Base-by-base conservation (phyloP, 208 protist species). In the Acanthamoeba divionensis region DNA sequence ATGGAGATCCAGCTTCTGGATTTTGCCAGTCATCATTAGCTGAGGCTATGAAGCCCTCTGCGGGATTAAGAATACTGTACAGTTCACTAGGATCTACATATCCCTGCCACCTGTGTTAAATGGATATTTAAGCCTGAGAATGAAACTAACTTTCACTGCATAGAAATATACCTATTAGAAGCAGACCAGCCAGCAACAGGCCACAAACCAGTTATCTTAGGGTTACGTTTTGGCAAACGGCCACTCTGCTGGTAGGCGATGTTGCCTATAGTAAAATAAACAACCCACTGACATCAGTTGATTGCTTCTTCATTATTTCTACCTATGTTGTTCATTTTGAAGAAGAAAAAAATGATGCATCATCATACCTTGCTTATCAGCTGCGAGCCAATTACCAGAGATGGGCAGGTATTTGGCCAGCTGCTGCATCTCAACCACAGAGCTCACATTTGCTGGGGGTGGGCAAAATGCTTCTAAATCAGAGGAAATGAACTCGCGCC, bases 231-330 rank as follows among this genome's bases (percentile, higher is more conserved):
- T 12, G 75, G 75, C 44, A 85, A 29, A 31, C 44, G 50, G 15
- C 75, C 75, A 38, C 48, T 63, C 41, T 85, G 75, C 50, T 85
- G 75, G 50, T 85, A 85, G 50, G 33, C 75, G 26, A 85, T 63
- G 45, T 85, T 85, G 47, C 75, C 75, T 85, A 45, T 21, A 8
- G 6, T 33, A 9, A 18, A 29, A n/a, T n/a, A n/a, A n/a, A n/a
- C n/a, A n/a, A n/a, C n/a, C n/a, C n/a, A n/a, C n/a, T n/a, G n/a
- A n/a, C n/a, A n/a, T n/a, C n/a, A n/a, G n/a, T n/a, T n/a, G n/a
- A n/a, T n/a, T n/a, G n/a, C n/a, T n/a, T n/a, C n/a, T n/a, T n/a
- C n/a, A n/a, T n/a, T n/a, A n/a, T n/a, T n/a, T n/a, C n/a, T n/a
- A n/a, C n/a, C n/a, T n/a, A n/a, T n/a, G n/a, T n/a, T n/a, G n/a